phyloP scores from a whole-genome alignment of 148 eudicot genomes.

The Linanthus parryae region DNA sequence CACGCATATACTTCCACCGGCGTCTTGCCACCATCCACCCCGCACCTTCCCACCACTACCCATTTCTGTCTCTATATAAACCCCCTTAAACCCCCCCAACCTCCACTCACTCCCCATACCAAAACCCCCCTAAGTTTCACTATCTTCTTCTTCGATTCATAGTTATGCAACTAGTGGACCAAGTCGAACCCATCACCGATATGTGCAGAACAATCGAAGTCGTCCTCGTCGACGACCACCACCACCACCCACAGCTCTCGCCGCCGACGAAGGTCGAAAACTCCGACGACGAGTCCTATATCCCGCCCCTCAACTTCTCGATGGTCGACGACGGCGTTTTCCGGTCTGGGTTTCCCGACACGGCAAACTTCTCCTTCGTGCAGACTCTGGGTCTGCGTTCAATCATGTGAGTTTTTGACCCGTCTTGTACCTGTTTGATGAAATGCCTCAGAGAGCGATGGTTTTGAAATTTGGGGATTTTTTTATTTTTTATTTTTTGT shows the following conservation, averaged over 20 bases:
- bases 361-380: conserved; percentile 57
- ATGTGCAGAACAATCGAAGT: conserved; percentile 4
- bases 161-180: conserved; percentile 1
- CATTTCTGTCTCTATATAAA: neutral
- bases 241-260: neutral
- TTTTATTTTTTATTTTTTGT: too few relatives aligned
- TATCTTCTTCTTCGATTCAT: neutral
- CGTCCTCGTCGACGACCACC: neutral
- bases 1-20: too few relatives aligned
- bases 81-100: neutral
- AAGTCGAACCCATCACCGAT: neutral
- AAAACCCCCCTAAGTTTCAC: neutral
- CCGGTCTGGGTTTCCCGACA: conserved; percentile 83
- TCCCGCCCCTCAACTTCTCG: conserved; percentile 81
- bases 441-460: too few relatives aligned
- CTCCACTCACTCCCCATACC: neutral
- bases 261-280: neutral
- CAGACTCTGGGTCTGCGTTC: conserved; percentile 82
- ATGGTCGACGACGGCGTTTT: conserved; percentile 81
- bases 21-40: too few relatives aligned
- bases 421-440: too few relatives aligned
- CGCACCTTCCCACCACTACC: too few relatives aligned
- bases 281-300: conserved; percentile 25
- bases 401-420: conserved; percentile 63
- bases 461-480: too few relatives aligned